These are phyloP conservation scores for Umbelopsis vinacea DNA, from an alignment of 192 early-diverging fungal genomes.

Conservation along the genomic window DNA sequence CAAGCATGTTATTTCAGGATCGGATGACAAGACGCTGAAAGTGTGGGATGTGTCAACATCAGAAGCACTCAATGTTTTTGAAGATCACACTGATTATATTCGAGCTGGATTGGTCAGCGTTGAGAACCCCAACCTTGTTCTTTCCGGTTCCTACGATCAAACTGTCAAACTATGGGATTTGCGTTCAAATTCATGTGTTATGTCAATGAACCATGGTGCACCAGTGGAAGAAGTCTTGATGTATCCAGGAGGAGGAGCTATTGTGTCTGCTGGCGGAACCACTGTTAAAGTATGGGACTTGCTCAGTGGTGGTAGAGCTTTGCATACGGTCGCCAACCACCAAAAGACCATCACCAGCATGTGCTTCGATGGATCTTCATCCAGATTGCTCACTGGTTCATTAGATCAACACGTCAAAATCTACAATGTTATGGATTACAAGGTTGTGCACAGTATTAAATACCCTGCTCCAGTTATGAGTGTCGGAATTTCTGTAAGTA, in stretches of 20 bases:
- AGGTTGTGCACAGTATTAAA: slow-evolving; percentile 84
- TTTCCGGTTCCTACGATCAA: slow-evolving; percentile 95
- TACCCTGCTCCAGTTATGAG: slow-evolving; percentile 91
- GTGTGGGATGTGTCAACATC: slow-evolving; percentile 95
- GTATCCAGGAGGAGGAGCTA: slow-evolving; percentile 80
- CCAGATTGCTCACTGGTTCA: slow-evolving; percentile 85
- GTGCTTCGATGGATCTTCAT: slow-evolving; percentile 77
- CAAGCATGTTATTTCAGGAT: slow-evolving; percentile 81
- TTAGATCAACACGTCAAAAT: slow-evolving; percentile 97
- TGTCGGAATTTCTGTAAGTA: slow-evolving; percentile 81
- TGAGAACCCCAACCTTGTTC: slow-evolving; percentile 81
- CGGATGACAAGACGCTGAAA: slow-evolving; percentile 91
- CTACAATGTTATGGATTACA: slow-evolving; percentile 85
- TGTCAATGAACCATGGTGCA: slow-evolving; percentile 78
- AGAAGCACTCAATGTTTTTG: slow-evolving; percentile 66
- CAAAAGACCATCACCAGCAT: slow-evolving; percentile 95
- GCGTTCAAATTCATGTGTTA: slow-evolving; percentile 70
- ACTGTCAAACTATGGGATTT: slow-evolving; percentile 93
- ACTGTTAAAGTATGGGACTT: slow-evolving; percentile 89
- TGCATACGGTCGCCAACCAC: slow-evolving; percentile 85
- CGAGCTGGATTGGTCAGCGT: slow-evolving; percentile 72
- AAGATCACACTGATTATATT: slow-evolving; percentile 92
- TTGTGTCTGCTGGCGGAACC: slow-evolving; percentile 82
- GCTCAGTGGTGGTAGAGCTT: slow-evolving; percentile 74
- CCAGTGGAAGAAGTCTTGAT: slow-evolving; percentile 91